phyloP scores from a whole-genome alignment of 495 filamentous ascomycete species.

The Opeltia flavorubescens region DNA sequence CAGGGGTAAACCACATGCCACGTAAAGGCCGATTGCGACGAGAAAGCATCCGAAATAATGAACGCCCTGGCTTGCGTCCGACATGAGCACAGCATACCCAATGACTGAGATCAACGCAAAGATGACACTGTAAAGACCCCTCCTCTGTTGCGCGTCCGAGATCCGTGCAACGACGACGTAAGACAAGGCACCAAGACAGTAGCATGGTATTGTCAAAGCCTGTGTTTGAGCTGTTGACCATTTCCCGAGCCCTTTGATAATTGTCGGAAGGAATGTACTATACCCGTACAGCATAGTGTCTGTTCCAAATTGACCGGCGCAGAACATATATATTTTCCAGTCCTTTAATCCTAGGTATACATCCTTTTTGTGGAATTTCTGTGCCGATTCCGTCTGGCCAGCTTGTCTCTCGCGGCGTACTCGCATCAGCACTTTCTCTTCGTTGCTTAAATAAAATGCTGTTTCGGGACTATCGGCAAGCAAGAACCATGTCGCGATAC shows the following conservation, averaged over 20 bases:
- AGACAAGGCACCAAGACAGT: conserved; percentile 49
- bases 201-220: conserved; percentile 67
- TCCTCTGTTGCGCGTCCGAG: conserved; percentile 45
- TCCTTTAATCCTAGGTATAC: conserved; percentile 37
- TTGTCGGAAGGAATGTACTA: conserved; percentile 64
- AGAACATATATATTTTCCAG: conserved; percentile 57
- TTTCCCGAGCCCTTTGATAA: conserved; percentile 51
- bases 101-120: conserved; percentile 46
- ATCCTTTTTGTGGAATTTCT: conserved; percentile 44
- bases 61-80: conserved; percentile 41
- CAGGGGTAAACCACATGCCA: conserved; percentile 52
- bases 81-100: conserved; percentile 54
- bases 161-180: conserved; percentile 49
- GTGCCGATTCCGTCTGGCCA: conserved; percentile 44
- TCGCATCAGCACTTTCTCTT: conserved; percentile 40
- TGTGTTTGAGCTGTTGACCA: conserved; percentile 52
- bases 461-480: conserved; percentile 52
- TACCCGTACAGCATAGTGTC: conserved; percentile 69
- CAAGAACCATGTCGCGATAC: conserved; percentile 44
- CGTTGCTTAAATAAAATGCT: conserved; percentile 44
- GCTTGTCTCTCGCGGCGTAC: conserved; percentile 33
- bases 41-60: conserved; percentile 63
- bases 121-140: conserved; percentile 44
- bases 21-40: conserved; percentile 57
- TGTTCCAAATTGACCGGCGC: conserved; percentile 49